Percentiles rank a stretch among this genome's conserved stretches.
Evolutionary conservation across 495 filamentous ascomycete genomes (phyloP).

Genomic region (Penicillium manginii): DNA sequence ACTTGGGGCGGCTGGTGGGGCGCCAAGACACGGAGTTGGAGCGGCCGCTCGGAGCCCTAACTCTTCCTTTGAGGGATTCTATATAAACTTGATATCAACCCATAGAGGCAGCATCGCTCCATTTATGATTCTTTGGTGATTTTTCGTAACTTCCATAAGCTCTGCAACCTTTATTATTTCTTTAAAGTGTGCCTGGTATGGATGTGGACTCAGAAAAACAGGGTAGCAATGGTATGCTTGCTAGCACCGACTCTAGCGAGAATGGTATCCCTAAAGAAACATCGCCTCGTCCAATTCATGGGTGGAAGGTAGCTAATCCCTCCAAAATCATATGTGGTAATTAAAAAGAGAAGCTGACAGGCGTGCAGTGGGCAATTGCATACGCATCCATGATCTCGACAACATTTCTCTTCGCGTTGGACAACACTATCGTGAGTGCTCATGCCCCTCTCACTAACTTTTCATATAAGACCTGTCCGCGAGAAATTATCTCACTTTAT

Average conservation of each 20-base stretch:
- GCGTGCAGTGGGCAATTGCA: background rate
- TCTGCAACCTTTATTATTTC: background rate
- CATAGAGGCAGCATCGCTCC: background rate
- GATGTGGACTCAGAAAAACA: conserved; percentile 4
- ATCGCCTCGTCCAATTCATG: conserved; percentile 9
- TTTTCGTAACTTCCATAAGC: background rate
- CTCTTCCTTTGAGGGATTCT: background rate
- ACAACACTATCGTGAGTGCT: background rate
- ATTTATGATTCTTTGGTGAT: background rate
- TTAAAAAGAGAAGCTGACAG: background rate
- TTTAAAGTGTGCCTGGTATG: background rate
- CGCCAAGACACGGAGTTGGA: conserved; percentile 8
- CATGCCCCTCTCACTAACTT: background rate
- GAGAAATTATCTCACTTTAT: background rate
- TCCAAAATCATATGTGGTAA: background rate
- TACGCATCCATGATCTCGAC: background rate
- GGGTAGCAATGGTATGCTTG: conserved; percentile 1
- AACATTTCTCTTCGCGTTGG: background rate
- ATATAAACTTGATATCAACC: background rate
- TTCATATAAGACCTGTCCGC: background rate
- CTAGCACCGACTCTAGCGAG: conserved; percentile 6
- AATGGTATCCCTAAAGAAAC: background rate
- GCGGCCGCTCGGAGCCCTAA: conserved; percentile 6
- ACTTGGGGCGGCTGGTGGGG: background rate
- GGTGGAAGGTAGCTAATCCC: conserved; percentile 1